Base-by-base conservation (phyloP, 2,329 filamentous ascomycete genomes). In the Blastomyces silverae region DNA sequence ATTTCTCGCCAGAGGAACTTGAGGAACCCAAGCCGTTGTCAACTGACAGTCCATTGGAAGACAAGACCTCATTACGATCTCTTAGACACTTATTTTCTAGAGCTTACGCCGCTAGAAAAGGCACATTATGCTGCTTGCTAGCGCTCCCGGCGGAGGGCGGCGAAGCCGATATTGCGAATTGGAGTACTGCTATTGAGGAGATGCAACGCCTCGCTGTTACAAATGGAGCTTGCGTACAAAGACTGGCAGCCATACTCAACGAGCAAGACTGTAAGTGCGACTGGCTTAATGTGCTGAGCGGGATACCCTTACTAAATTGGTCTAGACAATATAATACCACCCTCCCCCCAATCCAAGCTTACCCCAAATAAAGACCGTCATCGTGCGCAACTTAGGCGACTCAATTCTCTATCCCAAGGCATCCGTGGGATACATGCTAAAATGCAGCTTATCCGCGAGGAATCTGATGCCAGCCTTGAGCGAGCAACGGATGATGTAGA, bases 371-470 rank as follows among this genome's bases (percentile, higher is more conserved):
- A 88, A 63, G 92, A 97, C 72, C 87, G 91, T 66, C 88, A 93
- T 81, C 89, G 92, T 64, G 88, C 89, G 64, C 93, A 96, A 74
- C 84, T 97, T 65, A 88, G 91, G 66, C 93, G 96, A 73, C 85
- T 99, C 53, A 91, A 90, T 72, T 90, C 89, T 0, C 82, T 99
- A 44, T 96, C 92, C 0, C 90, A 92, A 64, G 92, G 92, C 20
- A 96, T 97, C 67, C 88, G 92, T 37, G 90, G 91, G 13, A 82
- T 99, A 60, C 93, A 97, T 77, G 94, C 94, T 46, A 99, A 97
- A 76, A 87, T 99, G 80, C 92, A 95, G 66, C 82, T 99, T 8
- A 79, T 97, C 64, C 87, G 91, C 61, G 94, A 99, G 75, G 92
- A 97, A 75, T 95, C 92, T 0, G 91, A 90, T 72, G 85, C 85